These are phyloP conservation scores for Wickerhamiella allomyrinae DNA, from an alignment of 805 yeast species.

Conservation along the genomic window DNA sequence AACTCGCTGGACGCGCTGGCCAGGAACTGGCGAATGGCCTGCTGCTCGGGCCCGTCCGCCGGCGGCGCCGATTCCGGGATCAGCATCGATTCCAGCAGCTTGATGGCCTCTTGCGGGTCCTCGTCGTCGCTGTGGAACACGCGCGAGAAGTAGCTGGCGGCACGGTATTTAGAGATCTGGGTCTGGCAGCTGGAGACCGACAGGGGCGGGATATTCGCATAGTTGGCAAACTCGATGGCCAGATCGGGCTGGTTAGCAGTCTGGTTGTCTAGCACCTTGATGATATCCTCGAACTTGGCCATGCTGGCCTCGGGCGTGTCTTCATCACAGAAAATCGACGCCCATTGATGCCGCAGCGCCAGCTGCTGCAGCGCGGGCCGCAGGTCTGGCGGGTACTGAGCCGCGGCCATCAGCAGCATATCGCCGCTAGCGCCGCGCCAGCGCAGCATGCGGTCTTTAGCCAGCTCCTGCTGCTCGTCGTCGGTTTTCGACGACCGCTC, in stretches of 20 bases:
- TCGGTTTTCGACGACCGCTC: conserved; percentile 1
- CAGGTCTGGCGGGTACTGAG: neutral
- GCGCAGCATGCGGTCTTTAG: conserved; percentile 1
- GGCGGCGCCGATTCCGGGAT: conserved; percentile 19
- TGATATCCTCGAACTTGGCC: conserved; percentile 16
- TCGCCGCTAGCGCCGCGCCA: conserved; percentile 2
- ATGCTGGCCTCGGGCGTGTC: conserved; percentile 24
- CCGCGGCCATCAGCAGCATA: neutral
- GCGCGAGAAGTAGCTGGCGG: conserved; percentile 49
- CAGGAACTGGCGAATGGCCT: conserved; percentile 49
- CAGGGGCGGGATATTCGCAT: conserved; percentile 42
- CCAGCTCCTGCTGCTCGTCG: conserved; percentile 22
- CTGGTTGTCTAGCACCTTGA: conserved; percentile 5
- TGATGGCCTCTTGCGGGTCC: conserved; percentile 8
- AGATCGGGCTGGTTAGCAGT: no score
- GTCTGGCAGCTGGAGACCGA: conserved; percentile 36
- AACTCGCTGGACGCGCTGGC: conserved; percentile 48
- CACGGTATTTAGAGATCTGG: conserved; percentile 57
- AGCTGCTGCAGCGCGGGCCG: neutral
- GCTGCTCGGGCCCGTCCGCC: conserved; percentile 24
- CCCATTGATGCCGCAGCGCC: conserved; percentile 35
- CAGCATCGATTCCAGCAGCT: conserved; percentile 24
- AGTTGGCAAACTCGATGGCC: conserved; percentile 41
- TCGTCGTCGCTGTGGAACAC: conserved; percentile 25
- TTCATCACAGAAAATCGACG: conserved; percentile 32